Base-by-base conservation (phyloP, 768 basidiomycete species). In the Pleurotus tuoliensis region DNA sequence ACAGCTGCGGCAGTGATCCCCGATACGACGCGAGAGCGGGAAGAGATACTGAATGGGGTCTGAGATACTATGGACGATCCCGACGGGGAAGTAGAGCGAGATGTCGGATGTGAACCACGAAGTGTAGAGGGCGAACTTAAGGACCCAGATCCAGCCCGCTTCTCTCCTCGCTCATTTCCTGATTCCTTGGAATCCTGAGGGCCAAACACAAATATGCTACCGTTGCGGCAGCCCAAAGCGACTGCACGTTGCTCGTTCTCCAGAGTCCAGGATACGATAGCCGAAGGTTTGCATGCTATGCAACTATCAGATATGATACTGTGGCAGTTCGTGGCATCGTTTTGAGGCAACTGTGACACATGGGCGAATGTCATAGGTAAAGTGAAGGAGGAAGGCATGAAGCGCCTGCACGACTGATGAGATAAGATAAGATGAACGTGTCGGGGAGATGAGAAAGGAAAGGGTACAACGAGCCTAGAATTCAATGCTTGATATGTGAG, bases 1-100 rank as follows among this genome's bases (percentile, higher is more conserved):
- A 82, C 88, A 58, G 81, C 80, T 58, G 90, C 87, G 7, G 74
- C 73, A 6, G 83, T 88, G 4, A 93, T 71, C 9, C 83, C 86
- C n/a, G 90, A 87, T 1, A 90, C 87, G 4, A 87, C 79, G 4
- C 81, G 77, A 15, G 87, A 79, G 50, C 83, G 80, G 24, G 78
- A 70, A n/a, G 79, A 70, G 9, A 85, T 69, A 38, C 73, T 73
- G 65, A 87, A 85, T 3, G 82, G 80, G 7, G 77, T 59, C 1
- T 78, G 72, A 5, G 75, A 38, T 27, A 48, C 18, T 6, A n/a
- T 44, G 16, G 34, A 74, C 2, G 77, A 78, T 4, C 65, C 55
- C 2, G 75, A 71, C n/a, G 76, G 74, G 8, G 76, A 74, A 5
- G 66, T 62, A 20, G 78, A 69, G 8, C 70, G 69, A 18, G 76